A percentile compares a stretch with the other conserved stretches of the same genome.
Evolutionary conservation across 768 basidiomycete genomes (phyloP).

Genomic region (Steccherinum ochraceum): DNA sequence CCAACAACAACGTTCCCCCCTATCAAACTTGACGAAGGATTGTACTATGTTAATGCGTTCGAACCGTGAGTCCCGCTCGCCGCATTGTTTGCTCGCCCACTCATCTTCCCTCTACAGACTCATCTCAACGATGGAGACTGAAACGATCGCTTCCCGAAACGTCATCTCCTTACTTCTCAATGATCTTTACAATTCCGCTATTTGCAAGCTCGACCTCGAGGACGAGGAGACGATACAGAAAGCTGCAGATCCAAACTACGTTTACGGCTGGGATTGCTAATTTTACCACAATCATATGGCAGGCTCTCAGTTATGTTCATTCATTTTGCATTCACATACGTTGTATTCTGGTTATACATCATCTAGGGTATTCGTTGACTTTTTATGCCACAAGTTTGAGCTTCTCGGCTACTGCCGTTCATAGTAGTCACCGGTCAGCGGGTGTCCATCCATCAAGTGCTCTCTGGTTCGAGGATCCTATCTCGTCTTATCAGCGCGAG

Average conservation of each 20-base stretch:
- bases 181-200: conserved; percentile 64
- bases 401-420: too few species aligned
- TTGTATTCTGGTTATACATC: background rate
- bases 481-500: too few species aligned
- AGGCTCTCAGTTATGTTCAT: background rate
- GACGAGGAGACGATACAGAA: background rate
- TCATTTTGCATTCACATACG: background rate
- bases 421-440: too few species aligned
- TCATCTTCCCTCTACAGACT: conserved; percentile 37
- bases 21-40: conserved; percentile 65
- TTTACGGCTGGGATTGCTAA: conserved; percentile 13
- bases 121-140: conserved; percentile 93
- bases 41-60: conserved; percentile 90
- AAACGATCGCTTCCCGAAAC: conserved; percentile 79
- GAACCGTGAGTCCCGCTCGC: conserved; percentile 60
- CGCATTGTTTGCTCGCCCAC: conserved; percentile 1
- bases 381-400: background rate
- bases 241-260: background rate
- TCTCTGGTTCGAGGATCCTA: too few species aligned
- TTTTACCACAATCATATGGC: background rate
- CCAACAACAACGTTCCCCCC: conserved; percentile 69
- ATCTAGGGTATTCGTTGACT: background rate
- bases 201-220: conserved; percentile 39
- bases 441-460: too few species aligned
- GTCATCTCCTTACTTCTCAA: conserved; percentile 72